Evolutionary conservation across 345 rosid species (phyloP), one percentile per base, ranked within the genome.

Genomic region (Eucalyptus regnans): DNA sequence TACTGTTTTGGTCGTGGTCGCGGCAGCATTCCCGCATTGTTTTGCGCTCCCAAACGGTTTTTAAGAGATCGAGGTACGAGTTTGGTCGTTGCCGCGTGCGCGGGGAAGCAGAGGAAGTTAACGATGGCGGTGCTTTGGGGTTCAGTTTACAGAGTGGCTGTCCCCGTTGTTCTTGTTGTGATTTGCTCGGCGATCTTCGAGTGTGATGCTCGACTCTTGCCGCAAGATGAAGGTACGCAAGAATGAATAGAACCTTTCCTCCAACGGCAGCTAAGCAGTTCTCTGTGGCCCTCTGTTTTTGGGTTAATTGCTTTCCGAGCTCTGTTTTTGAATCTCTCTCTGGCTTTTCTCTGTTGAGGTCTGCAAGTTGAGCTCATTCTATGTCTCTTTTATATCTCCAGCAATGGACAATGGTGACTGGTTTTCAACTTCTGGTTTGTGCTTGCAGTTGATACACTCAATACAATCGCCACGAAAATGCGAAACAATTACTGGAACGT

Each of bases 151-250:
- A 76, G 83, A 37, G 48, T 10, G 46, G 48, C 22, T 37, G 83
- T 20, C 83, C 43, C 46, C 46, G 87, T 91, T 89, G 84, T 94
- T 86, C 52, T 92, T 88, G 46, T 91, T 66, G 86, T 92, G 89
- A 89, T 88, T 50, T 91, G 90, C 89, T 91, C 84, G 23, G 81
- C 41, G 11, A 87, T 71, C 44, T 87, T 92, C 29, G 92, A 93
- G 89, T 92, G 92, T 51, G 90, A 87, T 80, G 96, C 95, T 92
- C 95, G 91, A 89, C 91, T 89, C 33, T 89, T 96, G 88, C 95
- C 96, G 4, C 90, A 49, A 5, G 94, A 92, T 29, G 98, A 96
- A 95, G 98, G 98, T 95, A 76, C 25, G 83, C 81, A 29, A 71
- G 46, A 37, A 71, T 6, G 4, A 71, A 43, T 18, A 41, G 17